Base-by-base conservation (phyloP, 805 yeast genomes). In the Ogataea neopini region DNA sequence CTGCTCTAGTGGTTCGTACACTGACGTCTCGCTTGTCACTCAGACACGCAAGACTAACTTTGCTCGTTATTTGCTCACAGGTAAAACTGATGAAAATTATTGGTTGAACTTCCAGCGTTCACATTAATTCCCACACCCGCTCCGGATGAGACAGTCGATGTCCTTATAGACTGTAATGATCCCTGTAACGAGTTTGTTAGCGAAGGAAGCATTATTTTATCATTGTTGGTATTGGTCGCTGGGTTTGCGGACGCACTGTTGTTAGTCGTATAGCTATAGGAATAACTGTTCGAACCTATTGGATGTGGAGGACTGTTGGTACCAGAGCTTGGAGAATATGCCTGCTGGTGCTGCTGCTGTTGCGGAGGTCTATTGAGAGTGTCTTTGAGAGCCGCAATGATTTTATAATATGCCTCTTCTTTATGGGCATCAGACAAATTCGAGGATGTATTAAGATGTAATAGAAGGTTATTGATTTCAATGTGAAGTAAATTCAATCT, bases 61-160 rank as follows among this genome's bases (percentile, higher is more conserved):
- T n/a, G n/a, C n/a, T n/a, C n/a, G n/a, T n/a, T n/a, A n/a, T n/a
- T n/a, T n/a, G n/a, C n/a, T 64, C 46, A 70, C 52, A 51, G 59
- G 69, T 55, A 67, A 67, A 30, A 66, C 60, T 52, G 69, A 19
- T 47, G 55, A 44, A 35, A 51, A 26, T 32, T 32, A 20, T 34
- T 44, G 15, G 25, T 30, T 14, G 46, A 18, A 32, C 37, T 36
- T 20, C 49, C 44, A 30, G 53, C 41, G 38, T 45, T 49, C 6
- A 51, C 46, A 42, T 45, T 54, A 15, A 53, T 51, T 13, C 57
- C 57, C 19, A 53, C 37, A 8, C 37, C 40, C 8, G 44, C 7
- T 7, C 43, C 38, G 7, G 44, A 17, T 7, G 34, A 38, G 10
- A 43, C 36, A 17, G 20, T 33, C 4, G 47, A 29, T 1, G 53